These are phyloP conservation scores for Blumeria hordei DNA, from an alignment of 2,329 filamentous ascomycete genomes.

Conservation along the genomic window DNA sequence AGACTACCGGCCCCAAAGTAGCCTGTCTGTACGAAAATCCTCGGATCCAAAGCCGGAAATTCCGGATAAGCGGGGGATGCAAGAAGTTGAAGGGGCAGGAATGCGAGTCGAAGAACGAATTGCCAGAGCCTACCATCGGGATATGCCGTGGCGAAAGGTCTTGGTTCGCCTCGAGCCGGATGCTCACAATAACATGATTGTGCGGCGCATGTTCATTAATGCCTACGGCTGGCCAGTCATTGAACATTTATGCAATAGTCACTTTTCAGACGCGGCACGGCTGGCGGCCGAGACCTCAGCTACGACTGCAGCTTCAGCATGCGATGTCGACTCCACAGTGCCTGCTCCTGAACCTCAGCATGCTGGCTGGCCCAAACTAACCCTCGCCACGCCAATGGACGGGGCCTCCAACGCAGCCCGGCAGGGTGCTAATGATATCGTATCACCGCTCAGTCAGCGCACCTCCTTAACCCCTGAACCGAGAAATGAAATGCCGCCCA, in stretches of 20 bases:
- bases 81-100: background rate
- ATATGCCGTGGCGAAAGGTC: slow-evolving; percentile 87
- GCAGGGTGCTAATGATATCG: background rate
- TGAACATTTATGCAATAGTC: slow-evolving; percentile 81
- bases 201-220: slow-evolving; percentile 88
- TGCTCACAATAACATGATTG: slow-evolving; percentile 95
- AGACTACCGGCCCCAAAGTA: background rate
- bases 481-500: too few relatives aligned
- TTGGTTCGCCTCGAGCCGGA: slow-evolving; percentile 87
- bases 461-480: too few relatives aligned
- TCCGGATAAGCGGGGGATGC: background rate
- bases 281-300: too few relatives aligned
- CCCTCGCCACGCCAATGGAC: background rate
- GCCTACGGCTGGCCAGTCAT: slow-evolving; percentile 95
- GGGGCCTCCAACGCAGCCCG: background rate
- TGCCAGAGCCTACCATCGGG: slow-evolving; percentile 77
- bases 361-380: too few relatives aligned
- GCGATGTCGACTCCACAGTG: background rate
- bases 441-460: too few relatives aligned
- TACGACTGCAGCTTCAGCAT: too few relatives aligned
- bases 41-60: background rate
- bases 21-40: too few relatives aligned
- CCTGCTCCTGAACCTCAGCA: background rate
- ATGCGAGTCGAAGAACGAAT: slow-evolving; percentile 98
- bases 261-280: slow-evolving; percentile 54